These are phyloP conservation scores for Eucalyptus erythrocorys DNA, from an alignment of 345 rosid genomes.

Conservation along the genomic window DNA sequence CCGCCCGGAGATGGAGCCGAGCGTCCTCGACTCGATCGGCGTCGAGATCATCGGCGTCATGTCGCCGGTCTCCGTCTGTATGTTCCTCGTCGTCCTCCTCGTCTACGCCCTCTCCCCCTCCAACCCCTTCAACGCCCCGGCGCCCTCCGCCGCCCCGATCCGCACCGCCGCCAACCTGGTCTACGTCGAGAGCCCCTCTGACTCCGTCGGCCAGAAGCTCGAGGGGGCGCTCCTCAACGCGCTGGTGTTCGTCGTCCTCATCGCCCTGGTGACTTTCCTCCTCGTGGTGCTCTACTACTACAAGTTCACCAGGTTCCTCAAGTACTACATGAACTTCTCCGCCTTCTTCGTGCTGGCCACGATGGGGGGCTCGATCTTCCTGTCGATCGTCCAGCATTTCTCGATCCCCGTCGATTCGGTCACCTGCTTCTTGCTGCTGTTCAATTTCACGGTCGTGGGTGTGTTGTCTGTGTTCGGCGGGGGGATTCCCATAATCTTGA, in stretches of 20 bases:
- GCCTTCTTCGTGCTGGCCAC: conserved; percentile 70
- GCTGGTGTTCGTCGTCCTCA: conserved; percentile 63
- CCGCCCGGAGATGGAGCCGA: conserved; percentile 34
- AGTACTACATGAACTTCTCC: conserved; percentile 94
- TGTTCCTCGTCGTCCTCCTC: conserved; percentile 86
- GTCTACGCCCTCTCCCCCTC: conserved; percentile 76
- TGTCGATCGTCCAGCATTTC: conserved; percentile 73
- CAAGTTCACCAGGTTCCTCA: conserved; percentile 81
- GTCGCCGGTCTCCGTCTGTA: conserved; percentile 93
- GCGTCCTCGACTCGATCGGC: conserved; percentile 66
- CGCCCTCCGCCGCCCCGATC: conserved; percentile 31
- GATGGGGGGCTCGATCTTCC: conserved; percentile 86
- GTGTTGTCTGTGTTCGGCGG: conserved; percentile 67
- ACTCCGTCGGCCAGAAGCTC: conserved; percentile 62
- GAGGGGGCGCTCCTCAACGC: conserved; percentile 89
- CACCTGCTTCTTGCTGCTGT: conserved; percentile 55
- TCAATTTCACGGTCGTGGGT: conserved; percentile 83
- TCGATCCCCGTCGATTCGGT: conserved; percentile 77
- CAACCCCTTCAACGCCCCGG: conserved; percentile 19
- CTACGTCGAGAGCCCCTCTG: conserved; percentile 78
- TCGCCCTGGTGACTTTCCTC: conserved; percentile 73
- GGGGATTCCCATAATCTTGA: conserved; percentile 64
- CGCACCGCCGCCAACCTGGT: conserved; percentile 95
- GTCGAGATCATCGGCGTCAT: conserved; percentile 91
- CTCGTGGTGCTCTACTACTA: conserved; percentile 86